Evolutionary conservation across 495 filamentous ascomycete genomes (phyloP), one percentile per base, ranked within the genome.

Genomic region (Hypoxylon lenormandii): DNA sequence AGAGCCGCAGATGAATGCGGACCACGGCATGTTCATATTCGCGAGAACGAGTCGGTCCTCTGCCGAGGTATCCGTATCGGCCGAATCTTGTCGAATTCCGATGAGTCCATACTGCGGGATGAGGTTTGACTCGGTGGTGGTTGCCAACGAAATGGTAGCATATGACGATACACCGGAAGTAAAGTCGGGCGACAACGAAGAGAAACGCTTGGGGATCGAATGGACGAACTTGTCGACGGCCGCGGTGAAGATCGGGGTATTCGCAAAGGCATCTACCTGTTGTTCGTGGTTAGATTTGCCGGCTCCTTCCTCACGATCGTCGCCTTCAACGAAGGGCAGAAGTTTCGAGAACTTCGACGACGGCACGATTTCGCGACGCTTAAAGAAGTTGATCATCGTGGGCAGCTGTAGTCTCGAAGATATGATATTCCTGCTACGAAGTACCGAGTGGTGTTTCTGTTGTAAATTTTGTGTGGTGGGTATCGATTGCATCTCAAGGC

Each of bases 1-100:
- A 26, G 82, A 81, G 8, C 88, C 88, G 57, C 88, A 90, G 22
- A 90, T 86, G 71, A 90, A 89, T 0, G 80, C 80, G 4, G 86
- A 88, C 60, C 81, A 87, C 5, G 15, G 88, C 79, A 52, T 74
- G 40, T 85, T 84, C 13, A 85, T 80, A 64, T 90, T 90, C 40
- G 86, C 73, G 28, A 86, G 78, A 3, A 88, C 63, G 1, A 82
- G 78, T 0, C 76, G 74, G 45, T 85, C 82, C 15, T 69, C 65
- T 19, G 2, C 36, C 11, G 51, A 30, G 19, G 22, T 15, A 43
- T 4, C 7, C 0, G 0, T 4, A 4, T 33, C 10, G 5, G 2
- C 23, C 1, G 33, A 0, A 22, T 69, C 59, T 12, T 56, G 28
- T 30, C 54, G 47, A 23, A 38, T 36, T 3, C 66, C 66, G 15